Evolutionary conservation across 495 filamentous ascomycete species (phyloP).

Genomic region (Xylaria bambusicola): DNA sequence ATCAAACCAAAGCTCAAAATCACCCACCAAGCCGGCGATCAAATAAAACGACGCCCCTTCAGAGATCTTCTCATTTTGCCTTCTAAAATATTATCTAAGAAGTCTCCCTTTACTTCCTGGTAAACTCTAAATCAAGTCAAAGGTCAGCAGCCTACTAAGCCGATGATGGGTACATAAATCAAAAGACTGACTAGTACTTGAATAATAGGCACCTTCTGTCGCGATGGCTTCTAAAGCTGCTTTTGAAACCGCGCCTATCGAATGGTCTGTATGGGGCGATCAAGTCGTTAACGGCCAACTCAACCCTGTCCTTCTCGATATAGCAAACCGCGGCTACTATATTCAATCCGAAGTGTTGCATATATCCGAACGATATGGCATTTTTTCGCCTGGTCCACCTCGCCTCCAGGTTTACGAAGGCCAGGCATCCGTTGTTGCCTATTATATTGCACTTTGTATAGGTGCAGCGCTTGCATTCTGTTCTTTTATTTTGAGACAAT

Average conservation of each 20-base stretch:
- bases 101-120: no score
- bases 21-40: no score
- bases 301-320: slow-evolving; percentile 31
- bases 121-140: no score
- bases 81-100: no score
- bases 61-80: no score
- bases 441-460: slow-evolving; percentile 10
- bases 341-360: slow-evolving; percentile 33
- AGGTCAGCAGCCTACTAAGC: no score
- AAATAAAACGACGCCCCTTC: no score
- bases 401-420: slow-evolving; percentile 31
- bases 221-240: slow-evolving; percentile 3
- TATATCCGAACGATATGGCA: slow-evolving; percentile 33
- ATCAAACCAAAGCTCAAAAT: no score
- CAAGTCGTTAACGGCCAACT: slow-evolving; percentile 16
- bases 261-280: slow-evolving; percentile 4
- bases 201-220: no score
- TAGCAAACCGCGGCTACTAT: slow-evolving; percentile 30
- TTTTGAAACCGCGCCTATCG: not conserved
- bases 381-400: slow-evolving; percentile 35
- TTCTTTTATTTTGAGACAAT: not conserved
- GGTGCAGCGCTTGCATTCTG: not conserved
- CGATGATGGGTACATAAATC: no score
- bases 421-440: slow-evolving; percentile 12
- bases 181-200: no score